phyloP scores from a whole-genome alignment of 768 basidiomycete genomes.

The Guyanaporus albipodus region DNA sequence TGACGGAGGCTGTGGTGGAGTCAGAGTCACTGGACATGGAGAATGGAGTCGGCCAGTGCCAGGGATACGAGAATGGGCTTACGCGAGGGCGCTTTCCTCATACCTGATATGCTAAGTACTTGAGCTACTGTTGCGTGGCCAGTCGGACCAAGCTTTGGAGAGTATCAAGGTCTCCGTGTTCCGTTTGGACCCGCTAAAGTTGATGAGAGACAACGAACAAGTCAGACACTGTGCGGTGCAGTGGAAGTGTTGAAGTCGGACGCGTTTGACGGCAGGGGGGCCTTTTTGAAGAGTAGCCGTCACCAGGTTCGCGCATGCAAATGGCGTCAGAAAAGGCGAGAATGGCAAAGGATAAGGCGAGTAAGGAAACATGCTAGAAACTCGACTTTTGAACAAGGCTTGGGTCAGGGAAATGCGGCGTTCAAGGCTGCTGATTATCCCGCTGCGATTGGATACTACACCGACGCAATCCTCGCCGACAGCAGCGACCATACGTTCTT shows the following conservation, averaged over 20 bases:
- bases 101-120: no score
- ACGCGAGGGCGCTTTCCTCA: conserved; percentile 27
- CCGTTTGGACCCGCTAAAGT: conserved; percentile 4
- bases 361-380: not conserved
- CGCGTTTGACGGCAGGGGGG: no score
- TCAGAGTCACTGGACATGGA: conserved; percentile 8
- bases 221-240: no score
- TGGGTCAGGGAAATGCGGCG: conserved; percentile 74
- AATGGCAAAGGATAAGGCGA: conserved; percentile 33
- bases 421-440: conserved; percentile 82
- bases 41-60: not conserved
- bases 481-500: conserved; percentile 69
- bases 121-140: conserved; percentile 2
- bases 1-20: conserved; percentile 66
- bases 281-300: no score
- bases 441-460: conserved; percentile 82
- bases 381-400: not conserved
- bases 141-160: not conserved
- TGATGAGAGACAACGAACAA: no score
- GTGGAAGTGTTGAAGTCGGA: no score
- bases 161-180: no score
- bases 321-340: conserved; percentile 36
- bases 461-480: conserved; percentile 72
- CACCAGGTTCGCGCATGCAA: conserved; percentile 1
- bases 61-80: conserved; percentile 12